Conservation (phyloP, 805 yeast species). For the Wickerhamiella azymoides region DNA sequence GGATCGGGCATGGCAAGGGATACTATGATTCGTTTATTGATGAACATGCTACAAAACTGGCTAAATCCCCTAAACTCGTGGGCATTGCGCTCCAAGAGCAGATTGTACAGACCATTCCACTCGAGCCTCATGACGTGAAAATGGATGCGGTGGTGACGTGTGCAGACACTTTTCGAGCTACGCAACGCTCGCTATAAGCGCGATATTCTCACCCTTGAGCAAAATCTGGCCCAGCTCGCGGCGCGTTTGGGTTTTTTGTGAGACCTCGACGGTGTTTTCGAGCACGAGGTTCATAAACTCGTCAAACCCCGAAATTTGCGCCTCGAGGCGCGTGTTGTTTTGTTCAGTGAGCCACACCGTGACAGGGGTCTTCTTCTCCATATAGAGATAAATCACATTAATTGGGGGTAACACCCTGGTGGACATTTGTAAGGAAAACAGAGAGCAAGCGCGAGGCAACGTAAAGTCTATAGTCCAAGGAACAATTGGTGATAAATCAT, state of each 20-base stretch:
- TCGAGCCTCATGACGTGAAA: slow-evolving; percentile 49
- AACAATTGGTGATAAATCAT: no score
- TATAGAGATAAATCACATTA: slow-evolving; percentile 71
- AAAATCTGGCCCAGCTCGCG: slow-evolving; percentile 43
- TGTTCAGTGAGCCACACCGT: slow-evolving; percentile 87
- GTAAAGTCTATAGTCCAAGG: no score
- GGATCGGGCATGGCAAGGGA: slow-evolving; percentile 92
- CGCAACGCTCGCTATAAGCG: slow-evolving; percentile 39
- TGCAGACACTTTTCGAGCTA: slow-evolving; percentile 12
- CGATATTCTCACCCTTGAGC: slow-evolving; percentile 87
- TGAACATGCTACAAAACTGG: slow-evolving; percentile 20
- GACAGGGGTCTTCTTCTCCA: slow-evolving; percentile 70
- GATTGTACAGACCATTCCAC: slow-evolving; percentile 37
- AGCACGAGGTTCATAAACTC: slow-evolving; percentile 85
- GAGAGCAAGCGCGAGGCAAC: neutral
- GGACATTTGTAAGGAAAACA: neutral
- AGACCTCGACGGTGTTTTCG: slow-evolving; percentile 51
- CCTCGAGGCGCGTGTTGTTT: slow-evolving; percentile 59
- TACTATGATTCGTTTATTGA: slow-evolving; percentile 69
- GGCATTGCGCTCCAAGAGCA: slow-evolving; percentile 61
- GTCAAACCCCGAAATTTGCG: slow-evolving; percentile 78
- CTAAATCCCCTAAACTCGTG: slow-evolving; percentile 24
- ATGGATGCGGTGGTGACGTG: slow-evolving; percentile 43
- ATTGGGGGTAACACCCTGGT: slow-evolving; percentile 69
- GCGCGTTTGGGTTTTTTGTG: slow-evolving; percentile 35